Evolutionary conservation across 2,329 filamentous ascomycete genomes (phyloP).

Genomic region (Ophiostoma sp.): DNA sequence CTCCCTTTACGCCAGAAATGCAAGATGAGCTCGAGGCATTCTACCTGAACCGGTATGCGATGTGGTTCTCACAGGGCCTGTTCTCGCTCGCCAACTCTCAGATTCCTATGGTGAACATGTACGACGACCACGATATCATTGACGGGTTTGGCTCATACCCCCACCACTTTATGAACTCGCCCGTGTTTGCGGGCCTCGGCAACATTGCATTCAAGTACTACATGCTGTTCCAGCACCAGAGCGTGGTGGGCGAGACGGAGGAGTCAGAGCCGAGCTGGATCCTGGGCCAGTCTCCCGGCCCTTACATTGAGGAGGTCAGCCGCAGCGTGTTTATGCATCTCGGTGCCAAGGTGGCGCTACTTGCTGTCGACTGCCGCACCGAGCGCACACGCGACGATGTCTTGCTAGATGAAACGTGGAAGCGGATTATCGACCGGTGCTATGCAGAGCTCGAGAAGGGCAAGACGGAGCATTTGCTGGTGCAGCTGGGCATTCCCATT

Average conservation of each 20-base stretch:
- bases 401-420: constrained; percentile 73
- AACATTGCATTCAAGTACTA: constrained; percentile 97
- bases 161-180: constrained; percentile 82
- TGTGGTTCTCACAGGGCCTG: constrained; percentile 94
- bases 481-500: constrained; percentile 76
- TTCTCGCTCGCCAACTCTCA: constrained; percentile 90
- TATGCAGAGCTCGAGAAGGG: constrained; percentile 77
- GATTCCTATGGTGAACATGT: constrained; percentile 98
- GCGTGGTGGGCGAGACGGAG: constrained; percentile 72
- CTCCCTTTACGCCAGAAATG: constrained; percentile 73
- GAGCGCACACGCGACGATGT: constrained; percentile 82
- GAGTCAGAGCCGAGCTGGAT: constrained; percentile 86
- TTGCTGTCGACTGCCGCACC: constrained; percentile 86
- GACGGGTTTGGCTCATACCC: constrained; percentile 92
- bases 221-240: constrained; percentile 97
- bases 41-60: constrained; percentile 80
- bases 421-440: constrained; percentile 78
- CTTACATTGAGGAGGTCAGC: constrained; percentile 83
- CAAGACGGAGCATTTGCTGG: constrained; percentile 82
- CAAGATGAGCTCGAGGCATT: constrained; percentile 83
- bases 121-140: constrained; percentile 90
- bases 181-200: constrained; percentile 84
- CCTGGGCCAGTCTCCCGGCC: constrained; percentile 70
- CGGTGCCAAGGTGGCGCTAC: constrained; percentile 70
- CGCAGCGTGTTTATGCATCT: constrained; percentile 81